These are phyloP conservation scores for Trichoderma oligosporum DNA, from an alignment of 2,329 filamentous ascomycete species.

Conservation along the genomic window DNA sequence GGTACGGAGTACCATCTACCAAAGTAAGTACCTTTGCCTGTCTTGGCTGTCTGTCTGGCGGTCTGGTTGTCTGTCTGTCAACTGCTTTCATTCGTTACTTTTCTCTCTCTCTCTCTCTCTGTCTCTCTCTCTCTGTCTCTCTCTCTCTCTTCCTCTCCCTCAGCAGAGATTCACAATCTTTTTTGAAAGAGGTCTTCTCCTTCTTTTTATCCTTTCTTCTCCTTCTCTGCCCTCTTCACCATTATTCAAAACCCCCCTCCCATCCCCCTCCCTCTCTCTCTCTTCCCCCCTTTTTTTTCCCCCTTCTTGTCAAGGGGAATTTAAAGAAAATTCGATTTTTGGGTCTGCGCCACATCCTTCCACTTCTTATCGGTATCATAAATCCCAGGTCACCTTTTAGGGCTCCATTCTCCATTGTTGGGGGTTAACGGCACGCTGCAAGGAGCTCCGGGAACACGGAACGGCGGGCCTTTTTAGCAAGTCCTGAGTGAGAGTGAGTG, in stretches of 20 bases:
- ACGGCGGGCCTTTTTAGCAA: slow-evolving; percentile 15
- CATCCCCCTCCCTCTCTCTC: not conserved
- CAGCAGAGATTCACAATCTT: too few species aligned
- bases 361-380: slow-evolving; percentile 1
- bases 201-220: too few species aligned
- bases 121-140: not conserved
- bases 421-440: slow-evolving; percentile 4
- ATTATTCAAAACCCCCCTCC: too few species aligned
- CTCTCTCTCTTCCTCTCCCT: not conserved
- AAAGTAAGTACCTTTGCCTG: too few species aligned
- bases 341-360: slow-evolving; percentile 15
- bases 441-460: slow-evolving; percentile 15
- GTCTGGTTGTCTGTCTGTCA: not conserved
- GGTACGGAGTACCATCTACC: not conserved
- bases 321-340: not conserved
- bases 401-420: slow-evolving; percentile 18
- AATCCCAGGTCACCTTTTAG: slow-evolving; percentile 7
- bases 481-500: slow-evolving; percentile 2
- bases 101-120: not conserved
- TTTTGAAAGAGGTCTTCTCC: too few species aligned
- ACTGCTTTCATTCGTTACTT: not conserved
- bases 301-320: not conserved
- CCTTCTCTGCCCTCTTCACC: too few species aligned
- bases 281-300: not conserved
- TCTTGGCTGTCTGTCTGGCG: too few species aligned